Percentiles rank a stretch among this genome's conserved stretches.
Conservation (phyloP, 345 rosid species). For the Corymbia maculata region DNA sequence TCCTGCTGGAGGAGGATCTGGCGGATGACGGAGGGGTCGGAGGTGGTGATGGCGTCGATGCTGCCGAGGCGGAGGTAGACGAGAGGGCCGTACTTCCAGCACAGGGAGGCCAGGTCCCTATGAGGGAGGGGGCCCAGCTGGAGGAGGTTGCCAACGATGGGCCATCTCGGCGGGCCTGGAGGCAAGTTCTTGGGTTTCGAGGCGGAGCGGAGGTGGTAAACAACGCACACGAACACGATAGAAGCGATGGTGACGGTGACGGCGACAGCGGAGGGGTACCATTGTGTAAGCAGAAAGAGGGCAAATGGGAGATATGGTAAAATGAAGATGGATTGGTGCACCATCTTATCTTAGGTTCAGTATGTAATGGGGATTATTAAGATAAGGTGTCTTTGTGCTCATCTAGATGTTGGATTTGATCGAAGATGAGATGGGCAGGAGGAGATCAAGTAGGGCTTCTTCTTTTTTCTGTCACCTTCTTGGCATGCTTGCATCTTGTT, state of each 20-base stretch:
- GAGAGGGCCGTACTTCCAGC: conserved; percentile 61
- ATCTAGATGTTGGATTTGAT: not conserved
- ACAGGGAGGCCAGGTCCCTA: conserved; percentile 53
- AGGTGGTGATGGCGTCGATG: conserved; percentile 72
- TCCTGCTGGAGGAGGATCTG: conserved; percentile 69
- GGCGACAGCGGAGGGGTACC: not conserved
- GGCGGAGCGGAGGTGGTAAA: conserved; percentile 1
- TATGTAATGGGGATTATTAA: not conserved
- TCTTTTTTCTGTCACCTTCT: not conserved
- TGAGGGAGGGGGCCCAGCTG: conserved; percentile 71
- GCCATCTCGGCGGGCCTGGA: conserved; percentile 81
- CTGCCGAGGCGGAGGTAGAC: conserved; percentile 75
- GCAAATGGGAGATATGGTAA: not conserved
- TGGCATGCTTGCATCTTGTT: not conserved
- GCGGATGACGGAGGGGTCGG: conserved; percentile 57
- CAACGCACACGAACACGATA: conserved; percentile 7
- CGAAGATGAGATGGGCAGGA: not conserved
- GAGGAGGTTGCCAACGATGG: conserved; percentile 76
- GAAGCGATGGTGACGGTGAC: not conserved
- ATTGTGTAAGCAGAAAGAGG: not conserved
- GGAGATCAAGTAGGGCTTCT: not conserved
- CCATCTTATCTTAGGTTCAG: not conserved
- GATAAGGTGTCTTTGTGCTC: not conserved
- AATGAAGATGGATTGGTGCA: not conserved
- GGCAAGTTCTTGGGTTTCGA: conserved; percentile 33